These are phyloP conservation scores for Neonectria punicea DNA, from an alignment of 2,329 filamentous ascomycete genomes.

Conservation along the genomic window DNA sequence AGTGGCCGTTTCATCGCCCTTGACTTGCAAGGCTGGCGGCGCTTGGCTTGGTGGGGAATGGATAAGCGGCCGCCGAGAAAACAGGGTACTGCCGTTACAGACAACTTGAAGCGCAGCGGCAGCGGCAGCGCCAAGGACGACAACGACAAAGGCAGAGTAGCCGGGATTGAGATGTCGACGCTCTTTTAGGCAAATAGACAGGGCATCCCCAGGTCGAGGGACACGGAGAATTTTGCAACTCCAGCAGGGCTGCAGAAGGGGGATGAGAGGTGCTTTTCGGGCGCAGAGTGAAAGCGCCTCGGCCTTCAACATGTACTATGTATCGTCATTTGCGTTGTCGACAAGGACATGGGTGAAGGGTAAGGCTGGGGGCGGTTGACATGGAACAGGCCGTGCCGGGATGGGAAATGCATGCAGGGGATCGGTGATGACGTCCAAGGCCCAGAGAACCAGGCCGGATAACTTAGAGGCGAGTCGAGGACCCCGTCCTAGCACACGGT, in stretches of 20 bases:
- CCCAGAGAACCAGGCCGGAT: slow-evolving; percentile 16
- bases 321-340: slow-evolving; percentile 2
- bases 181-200: not conserved
- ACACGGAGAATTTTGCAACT: slow-evolving; percentile 17
- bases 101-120: not conserved
- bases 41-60: slow-evolving; percentile 24
- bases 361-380: slow-evolving; percentile 16
- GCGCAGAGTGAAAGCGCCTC: not conserved
- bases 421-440: slow-evolving; percentile 14
- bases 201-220: not conserved
- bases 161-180: not conserved
- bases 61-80: slow-evolving; percentile 25
- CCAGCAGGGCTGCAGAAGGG: not conserved
- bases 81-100: slow-evolving; percentile 3
- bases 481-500: slow-evolving; percentile 14
- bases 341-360: slow-evolving; percentile 11
- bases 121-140: not conserved
- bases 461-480: slow-evolving; percentile 17
- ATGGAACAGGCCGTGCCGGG: slow-evolving; percentile 8
- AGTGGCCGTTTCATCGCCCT: slow-evolving; percentile 32
- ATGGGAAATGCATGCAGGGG: slow-evolving; percentile 12
- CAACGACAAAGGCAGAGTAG: not conserved
- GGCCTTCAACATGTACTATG: not conserved
- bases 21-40: slow-evolving; percentile 30
- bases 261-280: not conserved